These are phyloP conservation scores for Waltiozyma sp. DNA, from an alignment of 1,139 yeast genomes.

Conservation along the genomic window DNA sequence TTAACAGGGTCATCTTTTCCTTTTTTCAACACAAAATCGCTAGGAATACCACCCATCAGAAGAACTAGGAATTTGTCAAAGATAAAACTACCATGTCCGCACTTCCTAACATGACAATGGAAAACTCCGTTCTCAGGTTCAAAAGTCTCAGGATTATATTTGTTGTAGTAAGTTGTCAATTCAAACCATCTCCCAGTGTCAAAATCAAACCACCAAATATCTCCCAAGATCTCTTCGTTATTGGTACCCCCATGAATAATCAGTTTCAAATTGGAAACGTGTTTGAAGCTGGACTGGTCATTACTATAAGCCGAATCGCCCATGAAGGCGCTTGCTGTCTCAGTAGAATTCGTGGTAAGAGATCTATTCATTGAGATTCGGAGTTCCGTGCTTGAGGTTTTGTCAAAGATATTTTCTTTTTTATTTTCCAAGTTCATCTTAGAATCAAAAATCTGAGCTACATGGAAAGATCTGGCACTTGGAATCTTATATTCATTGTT, in stretches of 20 bases:
- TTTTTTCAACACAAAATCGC: conserved; percentile 1
- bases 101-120: conserved; percentile 3
- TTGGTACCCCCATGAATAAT: conserved; percentile 37
- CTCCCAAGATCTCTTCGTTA: conserved; percentile 28
- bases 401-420: neutral
- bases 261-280: conserved; percentile 11
- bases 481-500: conserved; percentile 14
- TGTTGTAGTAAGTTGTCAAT: conserved; percentile 15
- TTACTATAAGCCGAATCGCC: no score
- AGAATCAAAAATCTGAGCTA: conserved; percentile 13
- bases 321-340: no score
- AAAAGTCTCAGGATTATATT: neutral
- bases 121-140: neutral
- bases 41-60: conserved; percentile 19
- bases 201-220: conserved; percentile 37
- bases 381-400: neutral
- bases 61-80: conserved; percentile 18
- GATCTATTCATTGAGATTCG: neutral
- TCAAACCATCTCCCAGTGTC: conserved; percentile 29
- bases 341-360: neutral
- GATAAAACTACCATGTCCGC: conserved; percentile 8
- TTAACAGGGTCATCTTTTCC: neutral
- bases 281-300: neutral
- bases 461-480: conserved; percentile 26
- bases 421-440: conserved; percentile 1